These are phyloP conservation scores for Phyllostachys edulis DNA, from an alignment of 176 grass and related monocot genomes.

Conservation along the genomic window DNA sequence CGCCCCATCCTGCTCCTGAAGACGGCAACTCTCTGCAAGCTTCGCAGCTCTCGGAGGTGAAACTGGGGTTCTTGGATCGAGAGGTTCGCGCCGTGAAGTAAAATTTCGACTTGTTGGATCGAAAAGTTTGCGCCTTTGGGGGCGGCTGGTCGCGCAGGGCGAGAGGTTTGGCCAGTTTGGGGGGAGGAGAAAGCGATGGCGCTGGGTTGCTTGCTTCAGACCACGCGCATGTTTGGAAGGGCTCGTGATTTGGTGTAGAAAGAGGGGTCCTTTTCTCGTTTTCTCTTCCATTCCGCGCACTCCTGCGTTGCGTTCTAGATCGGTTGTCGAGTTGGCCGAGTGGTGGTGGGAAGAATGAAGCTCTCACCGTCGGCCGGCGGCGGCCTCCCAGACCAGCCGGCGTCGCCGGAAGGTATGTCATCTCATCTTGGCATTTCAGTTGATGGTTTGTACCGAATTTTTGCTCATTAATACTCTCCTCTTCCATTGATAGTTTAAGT, in stretches of 20 bases:
- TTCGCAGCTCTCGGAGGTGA: not conserved
- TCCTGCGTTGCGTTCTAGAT: constrained; percentile 2
- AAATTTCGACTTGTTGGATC: constrained; percentile 23
- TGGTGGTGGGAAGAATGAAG: constrained; percentile 33
- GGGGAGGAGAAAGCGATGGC: constrained; percentile 34
- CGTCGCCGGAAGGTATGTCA: constrained; percentile 49
- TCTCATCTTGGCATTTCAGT: constrained; percentile 34
- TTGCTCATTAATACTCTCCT: constrained; percentile 12
- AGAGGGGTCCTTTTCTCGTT: not conserved
- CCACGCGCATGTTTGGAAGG: constrained; percentile 26
- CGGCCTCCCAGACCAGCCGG: constrained; percentile 31
- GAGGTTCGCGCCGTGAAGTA: not conserved
- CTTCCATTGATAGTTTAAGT: constrained; percentile 18
- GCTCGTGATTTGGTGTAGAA: constrained; percentile 39
- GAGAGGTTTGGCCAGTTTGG: constrained; percentile 20
- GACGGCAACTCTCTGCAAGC: not conserved
- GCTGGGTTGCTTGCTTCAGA: constrained; percentile 11
- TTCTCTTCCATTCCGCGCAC: constrained; percentile 3
- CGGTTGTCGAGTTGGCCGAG: not conserved
- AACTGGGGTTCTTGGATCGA: not conserved
- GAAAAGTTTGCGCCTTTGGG: constrained; percentile 18
- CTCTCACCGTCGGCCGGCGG: constrained; percentile 42
- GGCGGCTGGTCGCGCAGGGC: not conserved
- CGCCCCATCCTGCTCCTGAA: not conserved
- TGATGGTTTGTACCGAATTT: constrained; percentile 12